These are phyloP conservation scores for Aspergillus avenaceus DNA, from an alignment of 495 filamentous ascomycete genomes.

Conservation along the genomic window DNA sequence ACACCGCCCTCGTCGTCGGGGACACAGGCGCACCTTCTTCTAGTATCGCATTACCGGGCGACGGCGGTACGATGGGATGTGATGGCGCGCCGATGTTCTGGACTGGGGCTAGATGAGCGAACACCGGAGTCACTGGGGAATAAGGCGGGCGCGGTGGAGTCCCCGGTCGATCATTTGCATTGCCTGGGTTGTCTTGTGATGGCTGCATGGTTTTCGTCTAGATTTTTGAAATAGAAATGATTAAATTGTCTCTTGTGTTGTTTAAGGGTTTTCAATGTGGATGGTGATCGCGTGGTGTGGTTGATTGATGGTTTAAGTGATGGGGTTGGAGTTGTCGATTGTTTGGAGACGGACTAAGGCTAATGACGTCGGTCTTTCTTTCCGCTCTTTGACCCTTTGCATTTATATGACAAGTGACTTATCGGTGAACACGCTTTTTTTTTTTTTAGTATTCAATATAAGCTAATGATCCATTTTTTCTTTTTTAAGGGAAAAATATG, in stretches of 20 bases:
- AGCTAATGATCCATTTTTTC: too few relatives aligned
- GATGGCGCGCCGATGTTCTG: constrained; percentile 17
- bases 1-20: constrained; percentile 20
- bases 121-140: constrained; percentile 44
- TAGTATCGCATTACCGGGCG: constrained; percentile 15
- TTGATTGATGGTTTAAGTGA: too few relatives aligned
- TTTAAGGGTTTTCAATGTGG: too few relatives aligned
- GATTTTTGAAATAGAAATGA: background rate
- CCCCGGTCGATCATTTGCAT: constrained; percentile 23
- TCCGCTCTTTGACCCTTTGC: too few relatives aligned
- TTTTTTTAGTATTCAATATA: too few relatives aligned
- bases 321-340: too few relatives aligned
- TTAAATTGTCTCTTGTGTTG: background rate
- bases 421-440: too few relatives aligned
- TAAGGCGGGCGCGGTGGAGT: constrained; percentile 46
- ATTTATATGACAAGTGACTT: too few relatives aligned
- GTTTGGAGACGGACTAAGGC: too few relatives aligned
- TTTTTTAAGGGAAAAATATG: too few relatives aligned
- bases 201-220: constrained; percentile 7
- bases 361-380: too few relatives aligned
- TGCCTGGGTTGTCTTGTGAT: constrained; percentile 6
- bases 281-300: too few relatives aligned
- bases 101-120: constrained; percentile 37
- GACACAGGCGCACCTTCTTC: constrained; percentile 10
- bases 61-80: constrained; percentile 33